Percentiles rank a stretch among this genome's conserved stretches.
Conservation (phyloP, 805 yeast genomes). For the Monosporozyma yasuniensis region DNA sequence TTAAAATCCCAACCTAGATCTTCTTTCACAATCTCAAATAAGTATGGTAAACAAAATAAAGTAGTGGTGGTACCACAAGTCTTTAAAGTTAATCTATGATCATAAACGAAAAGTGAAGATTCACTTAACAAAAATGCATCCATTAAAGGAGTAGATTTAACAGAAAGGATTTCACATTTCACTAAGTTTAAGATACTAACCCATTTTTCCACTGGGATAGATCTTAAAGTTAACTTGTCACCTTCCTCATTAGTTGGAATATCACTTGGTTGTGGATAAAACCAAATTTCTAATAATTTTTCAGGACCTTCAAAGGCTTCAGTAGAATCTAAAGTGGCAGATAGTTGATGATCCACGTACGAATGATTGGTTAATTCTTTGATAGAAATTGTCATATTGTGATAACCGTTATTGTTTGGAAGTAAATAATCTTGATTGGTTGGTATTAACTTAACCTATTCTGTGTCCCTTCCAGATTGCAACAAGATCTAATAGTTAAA, state of each 20-base stretch:
- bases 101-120: conserved; percentile 81
- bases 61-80: conserved; percentile 97
- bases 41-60: conserved; percentile 58
- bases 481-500: background rate
- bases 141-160: conserved; percentile 52
- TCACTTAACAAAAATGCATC: conserved; percentile 86
- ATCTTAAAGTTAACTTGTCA: conserved; percentile 42
- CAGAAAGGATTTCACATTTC: conserved; percentile 80
- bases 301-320: conserved; percentile 97
- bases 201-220: conserved; percentile 61
- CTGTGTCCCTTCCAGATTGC: background rate
- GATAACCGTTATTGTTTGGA: background rate
- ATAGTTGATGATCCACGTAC: conserved; percentile 69
- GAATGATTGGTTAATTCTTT: conserved; percentile 33
- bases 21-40: conserved; percentile 43
- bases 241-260: conserved; percentile 23
- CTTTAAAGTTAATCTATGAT: conserved; percentile 76
- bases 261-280: conserved; percentile 42
- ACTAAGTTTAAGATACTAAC: conserved; percentile 68
- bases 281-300: conserved; percentile 85
- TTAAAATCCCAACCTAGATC: conserved; percentile 36
- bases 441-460: background rate
- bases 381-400: conserved; percentile 28
- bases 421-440: background rate
- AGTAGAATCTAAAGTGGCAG: conserved; percentile 74